These are phyloP conservation scores for Russula griseocarnosa DNA, from an alignment of 768 basidiomycete species.

Conservation along the genomic window DNA sequence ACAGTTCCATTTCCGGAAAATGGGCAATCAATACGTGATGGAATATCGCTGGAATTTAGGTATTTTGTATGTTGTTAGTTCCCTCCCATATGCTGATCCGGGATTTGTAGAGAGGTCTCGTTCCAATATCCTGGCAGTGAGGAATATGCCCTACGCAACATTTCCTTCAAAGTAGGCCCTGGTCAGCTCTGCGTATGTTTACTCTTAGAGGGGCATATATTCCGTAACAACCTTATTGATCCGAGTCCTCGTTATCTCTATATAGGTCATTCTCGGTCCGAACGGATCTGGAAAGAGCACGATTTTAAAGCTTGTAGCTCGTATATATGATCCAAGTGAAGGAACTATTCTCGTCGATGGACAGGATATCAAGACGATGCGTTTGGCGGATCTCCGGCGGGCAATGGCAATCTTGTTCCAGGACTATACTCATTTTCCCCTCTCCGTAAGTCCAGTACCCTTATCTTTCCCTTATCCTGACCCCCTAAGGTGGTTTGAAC, in stretches of 20 bases:
- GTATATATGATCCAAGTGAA: constrained; percentile 65
- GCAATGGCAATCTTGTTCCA: constrained; percentile 74
- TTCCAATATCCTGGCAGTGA: constrained; percentile 61
- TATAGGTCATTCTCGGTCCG: constrained; percentile 67
- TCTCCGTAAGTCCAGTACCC: constrained; percentile 49
- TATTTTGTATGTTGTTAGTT: constrained; percentile 29
- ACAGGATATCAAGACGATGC: constrained; percentile 57
- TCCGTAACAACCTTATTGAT: background rate
- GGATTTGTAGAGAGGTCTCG: constrained; percentile 53
- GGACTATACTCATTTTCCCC: constrained; percentile 75
- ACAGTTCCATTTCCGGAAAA: constrained; percentile 37
- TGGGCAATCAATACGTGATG: constrained; percentile 19
- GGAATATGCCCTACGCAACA: constrained; percentile 51
- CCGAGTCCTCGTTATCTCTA: background rate
- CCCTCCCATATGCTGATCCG: constrained; percentile 27
- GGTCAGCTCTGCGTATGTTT: constrained; percentile 70
- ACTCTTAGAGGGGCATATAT: background rate
- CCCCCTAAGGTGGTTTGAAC: background rate
- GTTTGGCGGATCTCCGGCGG: constrained; percentile 59
- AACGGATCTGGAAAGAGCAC: constrained; percentile 83
- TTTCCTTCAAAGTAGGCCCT: constrained; percentile 64
- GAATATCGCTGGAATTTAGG: constrained; percentile 62
- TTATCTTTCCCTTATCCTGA: background rate
- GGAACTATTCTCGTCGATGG: constrained; percentile 68
- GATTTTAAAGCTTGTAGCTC: constrained; percentile 66